Evolutionary conservation across 352 stramenopile species (phyloP), one percentile per base, ranked within the genome.

Genomic region (Phytophthora pinifolia): DNA sequence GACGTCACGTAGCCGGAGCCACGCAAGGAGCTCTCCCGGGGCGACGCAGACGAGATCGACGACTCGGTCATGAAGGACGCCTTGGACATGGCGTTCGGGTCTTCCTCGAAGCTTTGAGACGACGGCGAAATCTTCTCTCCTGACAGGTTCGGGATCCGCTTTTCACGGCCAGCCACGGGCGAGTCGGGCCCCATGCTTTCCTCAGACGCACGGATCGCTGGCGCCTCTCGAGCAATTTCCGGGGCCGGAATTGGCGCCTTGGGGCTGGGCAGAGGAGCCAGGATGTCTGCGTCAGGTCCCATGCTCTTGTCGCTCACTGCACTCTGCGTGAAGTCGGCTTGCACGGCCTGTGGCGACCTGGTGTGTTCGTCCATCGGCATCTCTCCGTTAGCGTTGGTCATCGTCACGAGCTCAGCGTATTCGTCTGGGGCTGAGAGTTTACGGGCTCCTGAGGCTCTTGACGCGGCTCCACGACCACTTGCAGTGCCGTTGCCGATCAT

Each of bases 341-440:
- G 39, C 13, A 59, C 41, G 10, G 18, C 17, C 38, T 54, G 46
- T 0, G 45, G 43, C 27, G 52, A 18, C 9, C 31, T 42, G 6
- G 48, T 42, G 14, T 42, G 20, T 31, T 20, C 32, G 6, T 54
- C 43, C 53, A 69, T 60, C 17, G 61, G 38, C 18, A 68, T 43
- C 15, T 55, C 20, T 6, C 29, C 30, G 10, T 72, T 46, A n/a
- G 64, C 65, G 15, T 70, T 67, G 1, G 69, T 72, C 1, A 65
- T 52, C 6, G 69, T 68, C 18, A 59, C 44, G 2, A 79, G 43
- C 39, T 79, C 65, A 0, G 59, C 59, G 33, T 76, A 79, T 44
- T 79, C 70, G 47, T 76, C 70, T 0, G 51, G 48, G 17, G 59
- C 54, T 9, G 67, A 68, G 22, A 79, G 35, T 48, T 67, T 74